These are phyloP conservation scores for Dorcoceras hygrometricum DNA, from an alignment of 257 asterid genomes.

Conservation along the genomic window DNA sequence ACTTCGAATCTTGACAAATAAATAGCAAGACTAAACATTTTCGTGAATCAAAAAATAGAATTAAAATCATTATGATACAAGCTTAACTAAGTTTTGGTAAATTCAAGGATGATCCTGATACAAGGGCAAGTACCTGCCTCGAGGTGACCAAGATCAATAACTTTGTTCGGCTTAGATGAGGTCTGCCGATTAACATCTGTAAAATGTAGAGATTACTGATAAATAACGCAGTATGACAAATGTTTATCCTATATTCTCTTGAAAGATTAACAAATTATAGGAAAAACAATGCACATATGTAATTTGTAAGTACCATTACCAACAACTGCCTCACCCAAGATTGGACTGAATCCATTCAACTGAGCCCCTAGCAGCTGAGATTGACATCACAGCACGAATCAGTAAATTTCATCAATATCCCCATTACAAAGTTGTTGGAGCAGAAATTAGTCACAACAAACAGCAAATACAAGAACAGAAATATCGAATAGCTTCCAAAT, in stretches of 20 bases:
- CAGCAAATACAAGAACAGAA: background rate
- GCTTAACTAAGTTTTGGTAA: background rate
- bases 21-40: background rate
- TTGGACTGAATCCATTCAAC: slow-evolving; percentile 6
- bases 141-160: slow-evolving; percentile 25
- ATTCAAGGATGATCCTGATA: slow-evolving; percentile 9
- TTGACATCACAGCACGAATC: background rate
- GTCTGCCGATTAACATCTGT: slow-evolving; percentile 19
- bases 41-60: background rate
- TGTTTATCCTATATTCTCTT: slow-evolving; percentile 1
- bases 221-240: background rate
- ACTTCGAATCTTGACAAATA: background rate
- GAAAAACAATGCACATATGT: slow-evolving; percentile 4
- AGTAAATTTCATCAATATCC: background rate
- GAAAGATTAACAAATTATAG: slow-evolving; percentile 2
- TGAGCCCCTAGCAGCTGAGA: background rate
- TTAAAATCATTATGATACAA: background rate
- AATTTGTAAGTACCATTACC: slow-evolving; percentile 23
- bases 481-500: background rate
- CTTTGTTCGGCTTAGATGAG: slow-evolving; percentile 9
- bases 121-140: slow-evolving; percentile 35
- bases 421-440: background rate
- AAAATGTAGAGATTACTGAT: background rate
- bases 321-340: slow-evolving; percentile 23
- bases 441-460: too few relatives aligned